A percentile compares a stretch with the other conserved stretches of the same genome.
Evolutionary conservation across 1,139 yeast genomes (phyloP).

Genomic region (Petasospora rhodanensis): DNA sequence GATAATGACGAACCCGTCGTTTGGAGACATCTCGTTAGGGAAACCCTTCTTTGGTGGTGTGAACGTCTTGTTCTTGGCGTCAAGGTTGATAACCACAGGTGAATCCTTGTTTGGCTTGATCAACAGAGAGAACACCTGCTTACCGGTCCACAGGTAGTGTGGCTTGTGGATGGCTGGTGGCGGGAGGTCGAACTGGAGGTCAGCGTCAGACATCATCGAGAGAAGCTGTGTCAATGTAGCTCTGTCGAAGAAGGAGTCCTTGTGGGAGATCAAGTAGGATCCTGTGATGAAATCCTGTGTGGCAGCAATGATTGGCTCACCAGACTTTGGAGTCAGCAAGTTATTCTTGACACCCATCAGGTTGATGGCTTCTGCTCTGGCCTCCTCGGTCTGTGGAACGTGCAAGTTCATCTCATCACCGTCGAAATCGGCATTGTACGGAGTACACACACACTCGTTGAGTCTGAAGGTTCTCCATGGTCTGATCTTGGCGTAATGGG

Average conservation of each 20-base stretch:
- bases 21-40: slow-evolving; percentile 95
- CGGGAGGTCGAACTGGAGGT: slow-evolving; percentile 83
- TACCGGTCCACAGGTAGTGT: slow-evolving; percentile 91
- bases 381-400: slow-evolving; percentile 99
- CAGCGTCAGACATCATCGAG: slow-evolving; percentile 96
- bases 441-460: slow-evolving; percentile 99
- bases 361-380: slow-evolving; percentile 95
- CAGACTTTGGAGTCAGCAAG: slow-evolving; percentile 91
- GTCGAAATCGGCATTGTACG: slow-evolving; percentile 98
- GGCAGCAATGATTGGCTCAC: slow-evolving; percentile 99
- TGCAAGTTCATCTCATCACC: slow-evolving; percentile 99
- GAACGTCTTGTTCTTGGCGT: slow-evolving; percentile 90
- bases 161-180: slow-evolving; percentile 95
- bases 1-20: slow-evolving; percentile 89
- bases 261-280: slow-evolving; percentile 84
- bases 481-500: slow-evolving; percentile 92
- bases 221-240: slow-evolving; percentile 78
- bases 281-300: slow-evolving; percentile 99
- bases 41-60: slow-evolving; percentile 61
- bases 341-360: slow-evolving; percentile 98
- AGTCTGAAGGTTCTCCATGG: slow-evolving; percentile 98
- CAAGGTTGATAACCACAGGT: slow-evolving; percentile 82
- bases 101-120: slow-evolving; percentile 77
- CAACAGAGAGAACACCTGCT: slow-evolving; percentile 84
- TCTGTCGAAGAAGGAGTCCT: slow-evolving; percentile 88